phyloP scores from a whole-genome alignment of 2,329 filamentous ascomycete species.

The Cytospora paraplurivora region DNA sequence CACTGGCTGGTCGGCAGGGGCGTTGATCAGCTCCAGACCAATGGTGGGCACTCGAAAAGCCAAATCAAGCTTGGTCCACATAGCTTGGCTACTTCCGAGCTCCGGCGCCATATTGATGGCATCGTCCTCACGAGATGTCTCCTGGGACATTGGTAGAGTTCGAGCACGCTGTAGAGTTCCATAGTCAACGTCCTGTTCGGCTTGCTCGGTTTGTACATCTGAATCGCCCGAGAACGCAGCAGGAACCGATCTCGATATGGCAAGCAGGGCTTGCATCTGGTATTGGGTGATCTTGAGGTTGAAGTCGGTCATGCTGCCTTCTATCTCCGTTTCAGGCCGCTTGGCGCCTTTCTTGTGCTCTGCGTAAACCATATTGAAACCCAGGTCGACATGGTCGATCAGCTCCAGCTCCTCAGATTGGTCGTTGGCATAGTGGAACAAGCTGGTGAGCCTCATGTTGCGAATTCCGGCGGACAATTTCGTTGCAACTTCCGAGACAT shows the following conservation, averaged over 20 bases:
- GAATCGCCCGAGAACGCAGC: conserved; percentile 78
- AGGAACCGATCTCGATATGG: conserved; percentile 84
- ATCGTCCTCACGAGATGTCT: conserved; percentile 43
- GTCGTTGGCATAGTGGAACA: conserved; percentile 76
- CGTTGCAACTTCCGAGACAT: conserved; percentile 76
- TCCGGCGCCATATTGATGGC: conserved; percentile 67
- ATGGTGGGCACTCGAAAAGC: conserved; percentile 88
- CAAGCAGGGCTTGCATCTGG: conserved; percentile 86
- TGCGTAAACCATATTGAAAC: conserved; percentile 88
- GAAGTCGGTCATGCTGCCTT: conserved; percentile 89
- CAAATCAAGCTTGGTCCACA: conserved; percentile 92
- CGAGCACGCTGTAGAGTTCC: conserved; percentile 50
- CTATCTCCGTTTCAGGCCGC: conserved; percentile 87
- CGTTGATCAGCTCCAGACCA: conserved; percentile 83
- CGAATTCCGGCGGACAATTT: conserved; percentile 88
- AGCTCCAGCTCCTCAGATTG: conserved; percentile 86
- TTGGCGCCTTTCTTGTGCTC: conserved; percentile 79
- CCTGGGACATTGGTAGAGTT: conserved; percentile 52
- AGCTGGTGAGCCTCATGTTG: conserved; percentile 87
- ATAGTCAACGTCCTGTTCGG: conserved; percentile 71
- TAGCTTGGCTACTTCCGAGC: conserved; percentile 65
- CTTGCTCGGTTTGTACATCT: conserved; percentile 72
- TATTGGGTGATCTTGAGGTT: conserved; percentile 88
- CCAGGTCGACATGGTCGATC: conserved; percentile 94
- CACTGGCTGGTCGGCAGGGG: conserved; percentile 75